Conservation (phyloP, 345 rosid species). For the Tarenaya hassleriana region DNA sequence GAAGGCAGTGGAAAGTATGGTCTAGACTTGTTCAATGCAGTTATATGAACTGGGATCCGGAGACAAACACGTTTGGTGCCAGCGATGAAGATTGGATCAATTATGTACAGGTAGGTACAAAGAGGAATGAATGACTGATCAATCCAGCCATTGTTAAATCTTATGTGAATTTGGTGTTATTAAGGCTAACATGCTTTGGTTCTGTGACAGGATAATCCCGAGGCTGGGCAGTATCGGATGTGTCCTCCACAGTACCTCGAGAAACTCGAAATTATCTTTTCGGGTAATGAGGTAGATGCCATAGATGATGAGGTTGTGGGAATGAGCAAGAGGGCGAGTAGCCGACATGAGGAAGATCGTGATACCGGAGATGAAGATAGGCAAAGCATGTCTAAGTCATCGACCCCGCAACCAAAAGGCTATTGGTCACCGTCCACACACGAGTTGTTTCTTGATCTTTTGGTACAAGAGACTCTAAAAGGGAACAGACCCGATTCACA, state of each 20-base stretch:
- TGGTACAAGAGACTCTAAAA: constrained; percentile 33
- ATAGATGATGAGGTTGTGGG: constrained; percentile 20
- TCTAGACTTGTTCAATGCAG: constrained; percentile 29
- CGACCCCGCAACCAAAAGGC: constrained; percentile 22
- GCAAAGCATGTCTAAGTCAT: constrained; percentile 23
- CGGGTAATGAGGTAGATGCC: constrained; percentile 16
- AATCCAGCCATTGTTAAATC: background rate
- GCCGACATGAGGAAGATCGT: too few species aligned
- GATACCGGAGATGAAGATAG: too few species aligned
- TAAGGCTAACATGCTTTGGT: constrained; percentile 13
- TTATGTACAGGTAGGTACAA: constrained; percentile 25
- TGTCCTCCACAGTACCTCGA: constrained; percentile 30
- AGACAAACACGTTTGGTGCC: constrained; percentile 32
- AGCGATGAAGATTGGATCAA: constrained; percentile 40
- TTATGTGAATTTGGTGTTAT: background rate
- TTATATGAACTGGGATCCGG: constrained; percentile 46
- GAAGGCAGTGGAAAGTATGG: constrained; percentile 49
- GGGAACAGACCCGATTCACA: constrained; percentile 34
- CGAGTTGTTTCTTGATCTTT: constrained; percentile 35
- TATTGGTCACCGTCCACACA: constrained; percentile 38
- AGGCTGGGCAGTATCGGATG: constrained; percentile 37
- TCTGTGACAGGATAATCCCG: constrained; percentile 34
- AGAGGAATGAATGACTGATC: background rate
- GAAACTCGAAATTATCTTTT: constrained; percentile 36
- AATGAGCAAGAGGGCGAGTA: too few species aligned